phyloP scores from a whole-genome alignment of 441 rosid species.

The Brassica balearica region DNA sequence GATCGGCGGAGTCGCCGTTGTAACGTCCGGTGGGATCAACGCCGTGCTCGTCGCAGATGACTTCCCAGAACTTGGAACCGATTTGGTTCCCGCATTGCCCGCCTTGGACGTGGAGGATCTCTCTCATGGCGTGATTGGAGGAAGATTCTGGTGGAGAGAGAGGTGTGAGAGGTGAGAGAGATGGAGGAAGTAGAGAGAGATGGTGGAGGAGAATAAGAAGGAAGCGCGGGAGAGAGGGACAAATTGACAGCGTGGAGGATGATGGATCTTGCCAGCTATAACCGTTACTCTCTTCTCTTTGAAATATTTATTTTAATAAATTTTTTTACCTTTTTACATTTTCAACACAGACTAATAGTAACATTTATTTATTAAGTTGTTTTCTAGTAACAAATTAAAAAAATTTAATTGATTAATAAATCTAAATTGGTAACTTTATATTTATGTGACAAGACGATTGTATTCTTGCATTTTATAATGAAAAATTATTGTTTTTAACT shows the following conservation, averaged over 20 bases:
- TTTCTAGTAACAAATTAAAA: too few relatives aligned
- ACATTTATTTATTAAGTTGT: too few relatives aligned
- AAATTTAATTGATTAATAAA: too few relatives aligned
- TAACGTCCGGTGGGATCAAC: slow-evolving; percentile 79
- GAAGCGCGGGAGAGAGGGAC: slow-evolving; percentile 36
- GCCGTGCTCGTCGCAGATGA: slow-evolving; percentile 91
- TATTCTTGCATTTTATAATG: too few relatives aligned
- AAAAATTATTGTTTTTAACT: too few relatives aligned
- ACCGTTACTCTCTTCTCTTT: slow-evolving; percentile 29
- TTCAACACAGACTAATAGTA: background rate
- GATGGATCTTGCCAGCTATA: slow-evolving; percentile 41
- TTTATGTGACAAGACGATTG: too few relatives aligned
- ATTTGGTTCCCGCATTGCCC: slow-evolving; percentile 99
- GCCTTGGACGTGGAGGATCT: slow-evolving; percentile 88
- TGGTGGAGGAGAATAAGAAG: slow-evolving; percentile 3
- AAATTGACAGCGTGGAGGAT: slow-evolving; percentile 41
- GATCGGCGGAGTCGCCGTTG: slow-evolving; percentile 49
- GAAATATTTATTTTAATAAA: background rate
- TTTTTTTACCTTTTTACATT: background rate
- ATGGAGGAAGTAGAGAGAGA: background rate
- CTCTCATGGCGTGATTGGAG: slow-evolving; percentile 60
- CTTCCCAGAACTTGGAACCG: slow-evolving; percentile 97
- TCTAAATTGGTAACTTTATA: too few relatives aligned
- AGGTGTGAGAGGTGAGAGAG: background rate
- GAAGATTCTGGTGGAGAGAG: slow-evolving; percentile 22